Evolutionary conservation across 2,329 filamentous ascomycete genomes (phyloP), one percentile per base, ranked within the genome.

Genomic region (Zymoseptoria pseudotritici): DNA sequence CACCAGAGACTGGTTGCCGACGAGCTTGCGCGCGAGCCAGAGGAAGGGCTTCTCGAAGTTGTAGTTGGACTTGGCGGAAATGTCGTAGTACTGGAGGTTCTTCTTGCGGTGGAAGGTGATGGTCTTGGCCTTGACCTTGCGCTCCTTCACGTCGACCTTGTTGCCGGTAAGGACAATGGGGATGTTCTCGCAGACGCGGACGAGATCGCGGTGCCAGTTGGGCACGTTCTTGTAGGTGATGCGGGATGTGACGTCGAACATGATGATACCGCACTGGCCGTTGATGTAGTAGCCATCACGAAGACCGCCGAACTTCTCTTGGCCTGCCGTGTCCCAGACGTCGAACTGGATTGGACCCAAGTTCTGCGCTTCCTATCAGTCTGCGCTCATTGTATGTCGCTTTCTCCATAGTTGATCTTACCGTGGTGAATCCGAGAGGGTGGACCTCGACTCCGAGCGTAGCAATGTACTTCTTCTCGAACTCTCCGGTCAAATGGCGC

Each of bases 91-190:
- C 82, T 99, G 94, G 57, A 99, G 88, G 82, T 97, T 99, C 88
- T 99, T 99, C 90, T 99, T 99, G 82, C 94, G 91, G 86, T 99
- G 94, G 90, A 99, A 99, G 69, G 94, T 99, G 81, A 99, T 99
- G 77, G 93, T 95, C 90, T 99, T 99, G 76, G 94, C 94, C 88
- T 99, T 99, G 77, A 99, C 94, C 83, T 99, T 99, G 80, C 94
- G 91, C 86, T 99, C 94, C 89, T 99, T 99, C 68, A 99, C 94
- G 75, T 99, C 93, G 78, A 99, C 93, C 86, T 99, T 99, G 90
- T 99, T 99, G 75, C 93, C 93, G 79, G 87, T 91, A 67, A 99
- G 89, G 73, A 97, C 94, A 74, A 99, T 97, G 71, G 93, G 93
- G 74, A 99, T 94, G 83, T 94, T 96, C 86, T 99, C 93, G 83